These are phyloP conservation scores for Ustilago curta DNA, from an alignment of 1,284 basidiomycete species.

Conservation along the genomic window DNA sequence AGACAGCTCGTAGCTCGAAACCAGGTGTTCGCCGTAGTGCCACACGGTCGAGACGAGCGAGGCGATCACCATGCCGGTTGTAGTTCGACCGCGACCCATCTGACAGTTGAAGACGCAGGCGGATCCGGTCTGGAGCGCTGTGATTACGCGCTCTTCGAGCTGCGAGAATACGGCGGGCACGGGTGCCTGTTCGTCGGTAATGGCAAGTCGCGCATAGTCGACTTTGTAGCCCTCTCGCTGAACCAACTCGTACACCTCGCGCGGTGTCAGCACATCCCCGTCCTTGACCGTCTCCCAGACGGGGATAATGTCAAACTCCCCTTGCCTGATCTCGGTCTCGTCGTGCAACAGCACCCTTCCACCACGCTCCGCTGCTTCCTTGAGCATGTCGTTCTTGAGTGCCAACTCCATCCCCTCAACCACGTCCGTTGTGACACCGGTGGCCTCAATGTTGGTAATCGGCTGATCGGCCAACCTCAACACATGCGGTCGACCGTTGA, in stretches of 20 bases:
- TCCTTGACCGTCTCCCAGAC: conserved; percentile 86
- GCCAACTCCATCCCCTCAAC: conserved; percentile 93
- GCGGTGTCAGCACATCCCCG: conserved; percentile 90
- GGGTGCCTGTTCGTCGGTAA: conserved; percentile 69
- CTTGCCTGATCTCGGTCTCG: conserved; percentile 92
- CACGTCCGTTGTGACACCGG: conserved; percentile 89
- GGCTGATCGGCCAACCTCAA: conserved; percentile 82
- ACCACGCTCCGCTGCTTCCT: conserved; percentile 79
- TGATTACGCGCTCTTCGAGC: conserved; percentile 63
- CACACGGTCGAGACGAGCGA: conserved; percentile 63
- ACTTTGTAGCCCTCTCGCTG: conserved; percentile 65
- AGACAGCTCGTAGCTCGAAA: conserved; percentile 36
- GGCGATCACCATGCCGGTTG: conserved; percentile 68
- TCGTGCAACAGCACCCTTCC: conserved; percentile 90
- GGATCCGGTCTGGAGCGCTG: conserved; percentile 57
- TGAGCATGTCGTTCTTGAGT: conserved; percentile 89
- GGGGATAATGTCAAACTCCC: conserved; percentile 77
- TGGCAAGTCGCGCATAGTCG: conserved; percentile 66
- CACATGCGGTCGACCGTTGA: conserved; percentile 81
- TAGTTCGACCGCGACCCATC: conserved; percentile 68
- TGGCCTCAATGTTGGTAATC: conserved; percentile 73
- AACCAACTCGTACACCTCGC: conserved; percentile 73
- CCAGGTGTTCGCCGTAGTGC: conserved; percentile 56
- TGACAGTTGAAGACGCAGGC: conserved; percentile 68
- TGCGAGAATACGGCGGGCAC: conserved; percentile 67